Percentiles rank a stretch among this genome's conserved stretches.
Evolutionary conservation across 2,329 filamentous ascomycete species (phyloP).

Genomic region (Colletotrichum gigasporum): DNA sequence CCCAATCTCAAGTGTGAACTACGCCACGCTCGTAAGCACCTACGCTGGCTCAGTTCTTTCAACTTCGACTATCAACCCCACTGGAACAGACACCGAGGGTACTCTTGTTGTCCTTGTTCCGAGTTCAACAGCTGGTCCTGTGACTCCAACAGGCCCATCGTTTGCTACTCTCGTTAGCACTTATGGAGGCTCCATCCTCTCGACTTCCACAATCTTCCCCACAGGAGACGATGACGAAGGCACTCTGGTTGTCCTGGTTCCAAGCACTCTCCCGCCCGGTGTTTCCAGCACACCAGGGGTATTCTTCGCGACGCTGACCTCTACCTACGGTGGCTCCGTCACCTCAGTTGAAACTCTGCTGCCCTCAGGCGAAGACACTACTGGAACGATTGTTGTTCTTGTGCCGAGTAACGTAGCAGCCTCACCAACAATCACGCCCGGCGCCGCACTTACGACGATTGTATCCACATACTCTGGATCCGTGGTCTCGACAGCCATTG

Average conservation of each 20-base stretch:
- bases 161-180: constrained; percentile 18
- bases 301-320: constrained; percentile 8
- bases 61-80: constrained; percentile 16
- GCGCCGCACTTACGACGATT: not conserved
- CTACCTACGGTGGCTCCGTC: constrained; percentile 13
- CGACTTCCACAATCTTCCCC: constrained; percentile 7
- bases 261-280: not conserved
- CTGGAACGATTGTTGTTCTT: constrained; percentile 17
- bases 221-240: not conserved
- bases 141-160: not conserved
- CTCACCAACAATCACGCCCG: constrained; percentile 1
- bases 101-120: constrained; percentile 14
- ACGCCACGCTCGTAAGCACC: constrained; percentile 18
- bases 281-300: not conserved
- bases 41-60: constrained; percentile 6
- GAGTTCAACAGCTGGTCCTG: not conserved
- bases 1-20: not conserved
- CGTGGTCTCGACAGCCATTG: constrained; percentile 4
- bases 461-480: constrained; percentile 20
- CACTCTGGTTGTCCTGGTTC: constrained; percentile 16
- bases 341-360: constrained; percentile 9
- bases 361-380: constrained; percentile 6
- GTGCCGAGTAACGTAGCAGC: constrained; percentile 14
- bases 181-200: not conserved
- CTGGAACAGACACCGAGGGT: not conserved